phyloP scores from a whole-genome alignment of 192 early-diverging fungal species.

The Rhizophagus prolifer region DNA sequence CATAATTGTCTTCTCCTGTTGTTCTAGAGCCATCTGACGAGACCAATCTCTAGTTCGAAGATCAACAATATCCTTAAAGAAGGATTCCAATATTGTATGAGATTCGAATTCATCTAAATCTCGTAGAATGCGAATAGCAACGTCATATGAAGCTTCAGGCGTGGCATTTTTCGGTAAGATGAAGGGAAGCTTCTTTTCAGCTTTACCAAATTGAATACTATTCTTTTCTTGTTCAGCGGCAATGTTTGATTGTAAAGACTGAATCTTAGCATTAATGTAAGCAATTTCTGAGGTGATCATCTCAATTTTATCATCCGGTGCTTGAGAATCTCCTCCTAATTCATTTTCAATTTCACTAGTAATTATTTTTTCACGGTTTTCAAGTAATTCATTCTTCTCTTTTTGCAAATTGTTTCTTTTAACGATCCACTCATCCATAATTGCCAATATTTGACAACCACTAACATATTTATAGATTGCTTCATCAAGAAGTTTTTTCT shows the following conservation, averaged over 20 bases:
- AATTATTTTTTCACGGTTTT: too few species aligned
- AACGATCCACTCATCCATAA: constrained; percentile 55
- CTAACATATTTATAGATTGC: constrained; percentile 56
- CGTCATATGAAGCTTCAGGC: constrained; percentile 52
- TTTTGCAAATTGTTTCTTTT: constrained; percentile 44
- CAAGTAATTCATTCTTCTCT: too few species aligned
- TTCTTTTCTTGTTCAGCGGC: too few species aligned
- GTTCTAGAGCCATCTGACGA: constrained; percentile 42
- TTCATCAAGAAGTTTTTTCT: constrained; percentile 55
- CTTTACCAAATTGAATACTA: background rate
- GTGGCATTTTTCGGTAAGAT: constrained; percentile 40
- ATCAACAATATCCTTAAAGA: constrained; percentile 56
- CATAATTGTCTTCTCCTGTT: constrained; percentile 53
- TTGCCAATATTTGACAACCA: constrained; percentile 46
- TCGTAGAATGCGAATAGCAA: constrained; percentile 47
- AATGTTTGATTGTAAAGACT: constrained; percentile 42
- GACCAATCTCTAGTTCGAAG: constrained; percentile 49
- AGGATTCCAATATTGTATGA: constrained; percentile 49
- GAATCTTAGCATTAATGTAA: too few species aligned
- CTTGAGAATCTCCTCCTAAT: constrained; percentile 26
- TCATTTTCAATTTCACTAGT: too few species aligned
- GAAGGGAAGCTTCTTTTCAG: constrained; percentile 38
- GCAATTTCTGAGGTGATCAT: too few species aligned
- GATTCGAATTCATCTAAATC: constrained; percentile 50
- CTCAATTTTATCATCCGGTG: too few species aligned